These are phyloP conservation scores for Xylaria sp. DNA, from an alignment of 2,329 filamentous ascomycete species.

Conservation along the genomic window DNA sequence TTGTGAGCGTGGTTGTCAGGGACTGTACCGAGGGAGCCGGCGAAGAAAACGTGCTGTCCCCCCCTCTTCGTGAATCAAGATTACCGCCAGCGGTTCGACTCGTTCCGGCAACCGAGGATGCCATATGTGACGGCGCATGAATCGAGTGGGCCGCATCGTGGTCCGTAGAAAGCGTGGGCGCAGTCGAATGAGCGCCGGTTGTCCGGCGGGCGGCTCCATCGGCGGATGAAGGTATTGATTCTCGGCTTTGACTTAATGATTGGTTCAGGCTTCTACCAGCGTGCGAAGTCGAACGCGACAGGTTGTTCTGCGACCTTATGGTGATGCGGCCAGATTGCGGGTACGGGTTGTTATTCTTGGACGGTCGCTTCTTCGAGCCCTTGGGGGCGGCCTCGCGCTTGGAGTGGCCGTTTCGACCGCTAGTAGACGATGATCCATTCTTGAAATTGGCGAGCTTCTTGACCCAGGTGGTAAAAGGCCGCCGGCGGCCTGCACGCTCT, in stretches of 20 bases:
- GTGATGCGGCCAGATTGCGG: constrained; percentile 76
- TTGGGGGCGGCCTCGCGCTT: constrained; percentile 56
- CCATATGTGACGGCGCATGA: constrained; percentile 77
- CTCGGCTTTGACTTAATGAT: constrained; percentile 66
- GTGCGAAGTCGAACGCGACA: constrained; percentile 66
- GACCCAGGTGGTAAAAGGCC: constrained; percentile 93
- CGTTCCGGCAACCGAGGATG: constrained; percentile 76
- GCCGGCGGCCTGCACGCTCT: constrained; percentile 71
- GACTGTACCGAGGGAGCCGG: constrained; percentile 83
- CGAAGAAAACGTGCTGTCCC: constrained; percentile 81
- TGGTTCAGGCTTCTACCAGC: constrained; percentile 60
- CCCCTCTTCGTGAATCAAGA: constrained; percentile 74
- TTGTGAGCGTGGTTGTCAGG: constrained; percentile 84
- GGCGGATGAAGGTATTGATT: constrained; percentile 69
- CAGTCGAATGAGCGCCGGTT: constrained; percentile 75
- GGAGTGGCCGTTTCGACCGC: constrained; percentile 51
- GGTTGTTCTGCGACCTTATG: constrained; percentile 57
- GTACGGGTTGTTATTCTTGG: constrained; percentile 89
- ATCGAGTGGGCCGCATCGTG: constrained; percentile 79
- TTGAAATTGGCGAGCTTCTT: constrained; percentile 93
- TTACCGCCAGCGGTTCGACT: constrained; percentile 74
- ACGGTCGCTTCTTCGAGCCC: constrained; percentile 65
- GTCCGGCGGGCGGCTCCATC: constrained; percentile 68
- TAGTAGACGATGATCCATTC: constrained; percentile 64
- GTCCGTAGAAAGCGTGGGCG: constrained; percentile 85